Evolutionary conservation across 78 protist species (phyloP).

Genomic region (Guillardia theta): DNA sequence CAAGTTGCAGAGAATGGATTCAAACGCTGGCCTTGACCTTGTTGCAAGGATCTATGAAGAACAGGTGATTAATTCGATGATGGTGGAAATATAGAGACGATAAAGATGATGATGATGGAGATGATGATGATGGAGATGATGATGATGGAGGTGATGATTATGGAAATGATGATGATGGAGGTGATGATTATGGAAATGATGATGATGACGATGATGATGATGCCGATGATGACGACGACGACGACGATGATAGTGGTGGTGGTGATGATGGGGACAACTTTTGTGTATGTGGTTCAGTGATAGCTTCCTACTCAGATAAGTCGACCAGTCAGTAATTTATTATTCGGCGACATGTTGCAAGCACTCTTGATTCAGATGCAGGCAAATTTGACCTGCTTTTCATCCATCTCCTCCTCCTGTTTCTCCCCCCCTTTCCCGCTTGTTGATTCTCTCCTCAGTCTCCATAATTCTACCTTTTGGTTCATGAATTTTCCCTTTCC

Average conservation of each 20-base stretch:
- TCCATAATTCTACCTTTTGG: too few relatives aligned
- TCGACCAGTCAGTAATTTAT: background rate
- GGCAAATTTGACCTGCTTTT: too few relatives aligned
- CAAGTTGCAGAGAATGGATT: background rate
- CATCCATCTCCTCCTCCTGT: too few relatives aligned
- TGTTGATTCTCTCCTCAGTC: too few relatives aligned
- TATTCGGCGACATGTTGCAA: slow-evolving; percentile 8
- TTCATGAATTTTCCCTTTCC: too few relatives aligned
- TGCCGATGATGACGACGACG: too few relatives aligned
- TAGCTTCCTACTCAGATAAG: too few relatives aligned
- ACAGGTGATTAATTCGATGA: background rate
- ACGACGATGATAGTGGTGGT: too few relatives aligned
- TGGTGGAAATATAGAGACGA: background rate
- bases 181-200: background rate
- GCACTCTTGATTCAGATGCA: background rate
- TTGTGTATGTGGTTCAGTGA: too few relatives aligned
- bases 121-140: background rate
- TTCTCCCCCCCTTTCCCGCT: too few relatives aligned
- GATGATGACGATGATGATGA: background rate
- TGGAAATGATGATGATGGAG: background rate
- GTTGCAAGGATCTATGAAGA: background rate
- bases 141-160: background rate
- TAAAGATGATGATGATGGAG: background rate
- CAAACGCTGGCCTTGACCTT: background rate
- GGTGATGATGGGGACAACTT: too few relatives aligned